A percentile compares a stretch with the other conserved stretches of the same genome.
These are phyloP conservation scores for Fusarium torreyae DNA, from an alignment of 2,329 filamentous ascomycete species.

Conservation along the genomic window DNA sequence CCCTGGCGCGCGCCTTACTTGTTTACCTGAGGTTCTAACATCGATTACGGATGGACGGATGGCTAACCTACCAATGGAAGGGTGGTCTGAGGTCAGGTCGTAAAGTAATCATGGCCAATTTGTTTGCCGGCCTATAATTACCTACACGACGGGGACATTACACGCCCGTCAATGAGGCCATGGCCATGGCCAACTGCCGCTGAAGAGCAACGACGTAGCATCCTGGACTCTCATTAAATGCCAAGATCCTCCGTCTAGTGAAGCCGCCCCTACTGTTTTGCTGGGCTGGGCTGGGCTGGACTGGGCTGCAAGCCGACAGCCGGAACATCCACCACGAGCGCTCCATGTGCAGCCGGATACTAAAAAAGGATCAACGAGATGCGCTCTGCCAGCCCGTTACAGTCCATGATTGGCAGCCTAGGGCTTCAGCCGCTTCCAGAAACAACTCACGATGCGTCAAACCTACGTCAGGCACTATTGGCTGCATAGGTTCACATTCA, in stretches of 20 bases:
- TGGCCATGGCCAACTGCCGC: neutral
- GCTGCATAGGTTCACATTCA: neutral
- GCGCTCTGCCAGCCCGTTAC: slow-evolving; percentile 9
- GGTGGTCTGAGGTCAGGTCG: slow-evolving; percentile 23
- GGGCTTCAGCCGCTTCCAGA: slow-evolving; percentile 35
- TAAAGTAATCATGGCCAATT: slow-evolving; percentile 6
- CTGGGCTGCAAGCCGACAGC: slow-evolving; percentile 16
- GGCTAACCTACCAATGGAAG: neutral
- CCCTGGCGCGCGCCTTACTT: slow-evolving; percentile 26
- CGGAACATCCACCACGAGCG: neutral
- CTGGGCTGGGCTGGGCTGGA: too few relatives aligned
- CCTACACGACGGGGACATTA: neutral
- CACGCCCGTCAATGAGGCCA: slow-evolving; percentile 29
- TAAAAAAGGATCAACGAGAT: slow-evolving; percentile 42
- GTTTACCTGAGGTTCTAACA: slow-evolving; percentile 37
- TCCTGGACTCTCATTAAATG: slow-evolving; percentile 23
- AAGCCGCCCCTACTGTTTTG: slow-evolving; percentile 6
- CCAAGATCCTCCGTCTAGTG: slow-evolving; percentile 19
- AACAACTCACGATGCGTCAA: slow-evolving; percentile 44
- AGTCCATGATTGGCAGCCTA: slow-evolving; percentile 29
- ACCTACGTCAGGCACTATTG: slow-evolving; percentile 32
- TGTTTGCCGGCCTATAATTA: slow-evolving; percentile 1
- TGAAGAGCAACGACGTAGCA: slow-evolving; percentile 9
- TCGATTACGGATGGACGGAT: slow-evolving; percentile 14
- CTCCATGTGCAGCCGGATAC: slow-evolving; percentile 6